These are phyloP conservation scores for Beauveria australis DNA, from an alignment of 2,329 filamentous ascomycete genomes.

Conservation along the genomic window DNA sequence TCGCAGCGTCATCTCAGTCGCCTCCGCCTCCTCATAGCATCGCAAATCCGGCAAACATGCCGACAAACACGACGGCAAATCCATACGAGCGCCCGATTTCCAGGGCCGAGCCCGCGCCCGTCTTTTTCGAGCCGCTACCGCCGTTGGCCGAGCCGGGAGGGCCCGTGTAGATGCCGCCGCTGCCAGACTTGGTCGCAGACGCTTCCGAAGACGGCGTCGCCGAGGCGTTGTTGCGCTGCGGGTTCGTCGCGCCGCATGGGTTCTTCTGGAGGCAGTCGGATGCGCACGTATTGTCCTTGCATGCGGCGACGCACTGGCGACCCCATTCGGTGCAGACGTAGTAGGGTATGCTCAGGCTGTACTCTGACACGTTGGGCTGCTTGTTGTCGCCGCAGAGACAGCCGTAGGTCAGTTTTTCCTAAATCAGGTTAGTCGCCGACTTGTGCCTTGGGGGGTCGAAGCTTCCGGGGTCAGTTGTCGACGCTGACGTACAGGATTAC, in stretches of 20 bases:
- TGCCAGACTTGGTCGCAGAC: conserved; percentile 21
- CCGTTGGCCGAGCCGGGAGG: conserved; percentile 14
- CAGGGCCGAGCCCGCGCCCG: conserved; percentile 22
- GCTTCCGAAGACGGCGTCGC: conserved; percentile 35
- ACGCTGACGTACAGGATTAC: conserved; percentile 48
- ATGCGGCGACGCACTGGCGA: conserved; percentile 56
- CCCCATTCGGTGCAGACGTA: conserved; percentile 67
- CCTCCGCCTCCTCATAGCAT: conserved; percentile 24
- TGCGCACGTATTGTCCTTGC: conserved; percentile 49
- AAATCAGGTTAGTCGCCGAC: neutral
- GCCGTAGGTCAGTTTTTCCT: conserved; percentile 56
- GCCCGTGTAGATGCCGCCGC: conserved; percentile 32
- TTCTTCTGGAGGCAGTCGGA: conserved; percentile 54
- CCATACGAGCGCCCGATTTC: conserved; percentile 30
- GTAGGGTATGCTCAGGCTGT: conserved; percentile 70
- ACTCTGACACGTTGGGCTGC: conserved; percentile 66
- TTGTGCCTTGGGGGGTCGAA: neutral
- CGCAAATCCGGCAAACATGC: conserved; percentile 33
- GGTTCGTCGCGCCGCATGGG: conserved; percentile 64
- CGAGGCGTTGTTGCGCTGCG: conserved; percentile 50
- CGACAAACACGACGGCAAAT: conserved; percentile 28
- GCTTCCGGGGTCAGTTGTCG: neutral
- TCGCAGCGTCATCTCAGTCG: too few relatives aligned
- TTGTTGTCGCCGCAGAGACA: conserved; percentile 63
- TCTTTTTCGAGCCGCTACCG: conserved; percentile 13